Evolutionary conservation across 495 filamentous ascomycete species (phyloP), one percentile per base, ranked within the genome.

Genomic region (Venustampulla echinocandica): DNA sequence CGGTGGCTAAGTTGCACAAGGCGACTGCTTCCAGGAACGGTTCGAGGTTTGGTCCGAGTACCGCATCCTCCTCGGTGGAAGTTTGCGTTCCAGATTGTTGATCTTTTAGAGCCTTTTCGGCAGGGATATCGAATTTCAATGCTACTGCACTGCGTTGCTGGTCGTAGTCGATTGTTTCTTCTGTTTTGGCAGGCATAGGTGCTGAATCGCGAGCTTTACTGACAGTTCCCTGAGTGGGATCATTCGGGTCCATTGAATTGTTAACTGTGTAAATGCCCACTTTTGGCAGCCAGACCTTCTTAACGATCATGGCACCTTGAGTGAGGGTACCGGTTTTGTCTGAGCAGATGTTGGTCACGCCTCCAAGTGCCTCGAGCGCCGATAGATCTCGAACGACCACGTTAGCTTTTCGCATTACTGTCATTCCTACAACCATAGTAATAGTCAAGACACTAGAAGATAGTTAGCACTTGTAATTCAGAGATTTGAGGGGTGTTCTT

Each of bases 261-360:
- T 71, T 68, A 24, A 85, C 74, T 5, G 72, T 77, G 56, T 72
- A 77, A 36, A 77, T 67, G 3, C 61, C 68, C 0, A 67, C 64
- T 10, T 69, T 72, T 0, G 85, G 86, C 41, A 92, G 69, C 87
- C 87, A 94, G 2, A 79, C 84, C 53, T 86, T 84, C 48, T 81
- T 78, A 13, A 85, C 79, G 10, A 90, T 81, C 84, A 88, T 71
- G 57, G 80, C 66, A n/a, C 81, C 81, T 56, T 84, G 78, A 0
- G 86, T 92, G 15, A 92, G 66, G 0, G 87, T 92, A 3, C 86
- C 86, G 2, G 86, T 92, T 59, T 92, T 92, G 62, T 92, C 86
- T 7, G 85, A 89, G 61, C 86, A 92, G 53, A 92, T 90, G 55
- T 90, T 89, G 44, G 84, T 89, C 27, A 90, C 82, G 28, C 85